Percentiles rank a stretch among this genome's conserved stretches.
Evolutionary conservation across 768 basidiomycete genomes (phyloP).

Genomic region (Leccinum rimulosum): DNA sequence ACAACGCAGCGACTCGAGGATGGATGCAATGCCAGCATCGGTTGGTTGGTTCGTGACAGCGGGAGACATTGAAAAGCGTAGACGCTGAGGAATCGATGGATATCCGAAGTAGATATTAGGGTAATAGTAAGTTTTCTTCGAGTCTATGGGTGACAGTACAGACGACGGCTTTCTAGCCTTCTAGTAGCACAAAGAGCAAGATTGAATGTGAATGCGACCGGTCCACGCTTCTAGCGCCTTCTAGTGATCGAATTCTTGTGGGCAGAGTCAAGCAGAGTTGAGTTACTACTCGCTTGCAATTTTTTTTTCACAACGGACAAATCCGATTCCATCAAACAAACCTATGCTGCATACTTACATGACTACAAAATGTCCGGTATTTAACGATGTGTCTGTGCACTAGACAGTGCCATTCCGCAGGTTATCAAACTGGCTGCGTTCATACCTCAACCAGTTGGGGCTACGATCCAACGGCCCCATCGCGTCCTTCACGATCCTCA

Average conservation of each 20-base stretch:
- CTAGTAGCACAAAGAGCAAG: conserved; percentile 11
- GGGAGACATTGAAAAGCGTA: conserved; percentile 46
- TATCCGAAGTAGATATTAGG: conserved; percentile 20
- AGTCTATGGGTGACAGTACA: conserved; percentile 18
- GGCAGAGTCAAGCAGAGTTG: background rate
- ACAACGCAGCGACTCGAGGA: conserved; percentile 45
- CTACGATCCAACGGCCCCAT: conserved; percentile 72
- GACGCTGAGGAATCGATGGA: conserved; percentile 12
- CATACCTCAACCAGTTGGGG: conserved; percentile 82
- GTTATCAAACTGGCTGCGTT: conserved; percentile 76
- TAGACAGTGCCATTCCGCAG: conserved; percentile 62
- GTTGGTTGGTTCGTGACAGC: conserved; percentile 46
- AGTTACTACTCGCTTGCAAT: background rate
- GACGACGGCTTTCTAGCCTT: conserved; percentile 6
- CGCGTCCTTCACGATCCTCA: conserved; percentile 70
- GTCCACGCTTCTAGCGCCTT: background rate
- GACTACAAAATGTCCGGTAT: background rate
- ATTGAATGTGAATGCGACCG: background rate
- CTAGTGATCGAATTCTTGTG: background rate
- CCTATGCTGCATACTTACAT: background rate
- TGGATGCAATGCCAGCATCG: conserved; percentile 41
- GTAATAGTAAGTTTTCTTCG: conserved; percentile 15
- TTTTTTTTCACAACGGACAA: background rate
- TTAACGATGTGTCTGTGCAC: background rate
- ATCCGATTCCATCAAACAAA: background rate